Evolutionary conservation across 2,329 filamentous ascomycete genomes (phyloP).

Genomic region (Talaromyces islandicus): DNA sequence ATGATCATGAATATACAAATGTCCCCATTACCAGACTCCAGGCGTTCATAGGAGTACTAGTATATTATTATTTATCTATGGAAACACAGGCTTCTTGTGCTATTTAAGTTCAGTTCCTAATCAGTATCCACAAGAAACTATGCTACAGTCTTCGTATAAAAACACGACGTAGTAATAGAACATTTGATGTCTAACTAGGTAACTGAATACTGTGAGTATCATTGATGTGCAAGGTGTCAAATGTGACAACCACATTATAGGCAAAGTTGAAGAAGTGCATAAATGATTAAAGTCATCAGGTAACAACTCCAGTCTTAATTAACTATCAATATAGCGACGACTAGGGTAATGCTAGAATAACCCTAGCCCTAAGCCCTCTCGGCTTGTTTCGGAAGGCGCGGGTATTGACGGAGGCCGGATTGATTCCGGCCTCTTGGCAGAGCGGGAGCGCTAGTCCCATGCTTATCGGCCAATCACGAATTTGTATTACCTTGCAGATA

Average conservation of each 20-base stretch:
- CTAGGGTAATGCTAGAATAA: not conserved
- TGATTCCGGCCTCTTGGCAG: constrained; percentile 36
- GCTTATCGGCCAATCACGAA: constrained; percentile 1
- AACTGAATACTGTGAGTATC: not conserved
- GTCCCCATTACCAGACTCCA: too few species aligned
- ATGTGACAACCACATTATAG: too few species aligned
- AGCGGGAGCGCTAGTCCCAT: constrained; percentile 8
- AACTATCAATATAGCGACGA: too few species aligned
- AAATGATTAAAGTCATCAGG: too few species aligned
- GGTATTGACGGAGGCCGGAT: constrained; percentile 30
- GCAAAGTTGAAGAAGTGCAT: too few species aligned
- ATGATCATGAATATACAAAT: too few species aligned
- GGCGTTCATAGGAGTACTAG: too few species aligned
- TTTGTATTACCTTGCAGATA: not conserved
- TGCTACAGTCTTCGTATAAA: not conserved
- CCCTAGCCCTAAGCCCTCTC: not conserved
- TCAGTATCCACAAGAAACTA: not conserved
- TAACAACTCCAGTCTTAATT: too few species aligned
- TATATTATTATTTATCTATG: too few species aligned
- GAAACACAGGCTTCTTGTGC: not conserved
- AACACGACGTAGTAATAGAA: not conserved
- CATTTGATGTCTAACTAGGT: not conserved
- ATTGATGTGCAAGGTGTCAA: too few species aligned
- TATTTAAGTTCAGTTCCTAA: not conserved
- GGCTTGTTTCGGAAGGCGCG: constrained; percentile 2